A percentile compares a stretch with the other conserved stretches of the same genome.
Evolutionary conservation across 2,329 filamentous ascomycete genomes (phyloP).

Genomic region (Trichoderma semiorbis): DNA sequence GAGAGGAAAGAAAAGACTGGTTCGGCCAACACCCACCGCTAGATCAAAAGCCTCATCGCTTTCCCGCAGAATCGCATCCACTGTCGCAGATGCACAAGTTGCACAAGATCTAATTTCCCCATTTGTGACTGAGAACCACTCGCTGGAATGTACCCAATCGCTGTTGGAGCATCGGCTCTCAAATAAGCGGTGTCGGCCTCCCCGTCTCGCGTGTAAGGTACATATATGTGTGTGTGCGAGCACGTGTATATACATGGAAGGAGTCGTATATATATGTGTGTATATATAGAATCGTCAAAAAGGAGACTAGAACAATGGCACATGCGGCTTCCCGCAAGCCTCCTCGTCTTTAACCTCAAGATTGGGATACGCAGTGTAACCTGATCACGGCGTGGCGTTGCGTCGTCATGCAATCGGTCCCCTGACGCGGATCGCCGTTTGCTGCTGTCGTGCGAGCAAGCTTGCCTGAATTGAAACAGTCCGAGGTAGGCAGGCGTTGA

Average conservation of each 20-base stretch:
- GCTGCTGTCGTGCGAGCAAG: constrained; percentile 12
- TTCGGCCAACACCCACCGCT: not conserved
- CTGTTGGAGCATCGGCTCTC: constrained; percentile 1
- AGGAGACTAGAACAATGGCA: constrained; percentile 7
- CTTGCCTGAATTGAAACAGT: constrained; percentile 17
- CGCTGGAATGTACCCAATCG: constrained; percentile 17
- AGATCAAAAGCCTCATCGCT: not conserved
- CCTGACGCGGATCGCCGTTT: constrained; percentile 19
- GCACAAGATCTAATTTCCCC: constrained; percentile 17
- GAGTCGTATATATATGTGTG: not conserved
- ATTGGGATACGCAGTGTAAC: constrained; percentile 19
- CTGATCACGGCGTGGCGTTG: constrained; percentile 12
- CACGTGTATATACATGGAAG: not conserved
- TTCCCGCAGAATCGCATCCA: constrained; percentile 16
- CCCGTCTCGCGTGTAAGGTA: constrained; percentile 16
- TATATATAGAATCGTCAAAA: not conserved
- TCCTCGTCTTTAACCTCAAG: constrained; percentile 19
- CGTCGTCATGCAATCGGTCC: constrained; percentile 21
- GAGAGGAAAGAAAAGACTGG: not conserved
- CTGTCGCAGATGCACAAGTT: constrained; percentile 8
- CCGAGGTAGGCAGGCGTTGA: constrained; percentile 21
- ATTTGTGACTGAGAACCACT: constrained; percentile 4
- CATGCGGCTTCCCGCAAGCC: constrained; percentile 12
- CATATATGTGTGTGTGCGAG: not conserved
- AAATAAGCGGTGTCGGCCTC: constrained; percentile 14